Percentiles rank a stretch among this genome's conserved stretches.
These are phyloP conservation scores for Sporothrix mexicana DNA, from an alignment of 2,329 filamentous ascomycete genomes.

Conservation along the genomic window DNA sequence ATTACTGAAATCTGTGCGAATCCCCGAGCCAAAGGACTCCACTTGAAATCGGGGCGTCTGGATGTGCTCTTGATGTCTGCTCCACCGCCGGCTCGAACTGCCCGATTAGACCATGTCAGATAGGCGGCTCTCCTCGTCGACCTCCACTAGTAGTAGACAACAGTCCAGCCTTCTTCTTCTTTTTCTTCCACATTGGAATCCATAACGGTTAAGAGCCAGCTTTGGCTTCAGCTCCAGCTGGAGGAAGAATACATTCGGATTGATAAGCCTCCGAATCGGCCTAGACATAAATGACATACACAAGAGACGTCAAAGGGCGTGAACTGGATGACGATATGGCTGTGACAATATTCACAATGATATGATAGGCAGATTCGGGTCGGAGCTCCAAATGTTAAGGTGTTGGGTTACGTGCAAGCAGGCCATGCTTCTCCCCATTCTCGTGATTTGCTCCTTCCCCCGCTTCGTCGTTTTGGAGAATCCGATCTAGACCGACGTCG, in stretches of 20 bases:
- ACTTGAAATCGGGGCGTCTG: too few species aligned
- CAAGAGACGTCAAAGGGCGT: neutral
- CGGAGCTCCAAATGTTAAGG: neutral
- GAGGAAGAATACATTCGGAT: neutral
- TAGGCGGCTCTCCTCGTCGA: neutral
- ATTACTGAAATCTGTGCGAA: neutral
- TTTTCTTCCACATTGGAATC: neutral
- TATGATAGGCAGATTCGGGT: neutral
- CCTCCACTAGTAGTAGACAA: neutral
- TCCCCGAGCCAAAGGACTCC: neutral
- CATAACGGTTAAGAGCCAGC: neutral
- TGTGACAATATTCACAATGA: neutral
- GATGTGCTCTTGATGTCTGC: neutral
- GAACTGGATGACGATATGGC: neutral
- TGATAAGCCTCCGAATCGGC: conserved; percentile 12
- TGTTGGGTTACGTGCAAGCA: neutral
- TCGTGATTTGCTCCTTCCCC: conserved; percentile 11
- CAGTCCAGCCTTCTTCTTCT: neutral
- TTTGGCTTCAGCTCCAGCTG: neutral
- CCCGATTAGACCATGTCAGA: neutral
- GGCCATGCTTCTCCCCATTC: neutral
- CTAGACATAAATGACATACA: too few species aligned
- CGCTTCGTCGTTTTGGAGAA: neutral
- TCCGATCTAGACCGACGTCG: conserved; percentile 10
- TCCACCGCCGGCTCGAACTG: conserved; percentile 2